A percentile compares a stretch with the other conserved stretches of the same genome.
Evolutionary conservation across 371 early-diverging fungal genomes (phyloP).

Genomic region (Rhizopus sp.): DNA sequence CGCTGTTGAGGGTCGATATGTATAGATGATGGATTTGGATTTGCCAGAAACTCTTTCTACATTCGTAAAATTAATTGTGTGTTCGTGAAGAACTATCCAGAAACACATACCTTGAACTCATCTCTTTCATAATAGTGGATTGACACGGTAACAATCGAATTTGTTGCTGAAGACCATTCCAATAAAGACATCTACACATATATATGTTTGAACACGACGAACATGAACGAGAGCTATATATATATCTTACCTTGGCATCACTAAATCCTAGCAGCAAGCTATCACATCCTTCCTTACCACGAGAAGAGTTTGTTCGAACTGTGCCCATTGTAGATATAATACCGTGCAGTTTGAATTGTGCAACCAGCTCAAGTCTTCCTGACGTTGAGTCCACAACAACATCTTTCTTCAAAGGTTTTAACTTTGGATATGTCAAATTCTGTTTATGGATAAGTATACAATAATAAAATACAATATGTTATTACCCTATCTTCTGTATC

Average conservation of each 20-base stretch:
- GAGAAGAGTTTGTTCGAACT: constrained; percentile 68
- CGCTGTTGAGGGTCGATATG: constrained; percentile 82
- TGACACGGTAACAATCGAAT: constrained; percentile 87
- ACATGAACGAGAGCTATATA: too few species aligned
- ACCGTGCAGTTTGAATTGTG: constrained; percentile 80
- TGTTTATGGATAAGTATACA: constrained; percentile 7
- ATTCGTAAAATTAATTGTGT: not conserved
- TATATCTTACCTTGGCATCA: constrained; percentile 85
- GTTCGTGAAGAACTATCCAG: not conserved
- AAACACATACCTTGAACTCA: constrained; percentile 71
- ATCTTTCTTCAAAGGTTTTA: constrained; percentile 39
- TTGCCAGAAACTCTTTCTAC: constrained; percentile 66
- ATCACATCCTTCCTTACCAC: constrained; percentile 75
- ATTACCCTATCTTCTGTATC: constrained; percentile 23
- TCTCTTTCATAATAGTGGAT: constrained; percentile 97
- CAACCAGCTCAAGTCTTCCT: constrained; percentile 76
- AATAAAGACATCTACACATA: constrained; percentile 81
- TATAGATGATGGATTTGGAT: constrained; percentile 64
- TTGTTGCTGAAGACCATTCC: constrained; percentile 79
- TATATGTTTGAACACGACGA: too few species aligned
- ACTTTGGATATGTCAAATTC: constrained; percentile 47
- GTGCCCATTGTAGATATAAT: constrained; percentile 78
- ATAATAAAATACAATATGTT: not conserved
- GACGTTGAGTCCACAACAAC: constrained; percentile 35
- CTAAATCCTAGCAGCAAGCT: constrained; percentile 84